Base-by-base conservation (phyloP, 2,329 filamentous ascomycete species). In the Fusarium acutatum region DNA sequence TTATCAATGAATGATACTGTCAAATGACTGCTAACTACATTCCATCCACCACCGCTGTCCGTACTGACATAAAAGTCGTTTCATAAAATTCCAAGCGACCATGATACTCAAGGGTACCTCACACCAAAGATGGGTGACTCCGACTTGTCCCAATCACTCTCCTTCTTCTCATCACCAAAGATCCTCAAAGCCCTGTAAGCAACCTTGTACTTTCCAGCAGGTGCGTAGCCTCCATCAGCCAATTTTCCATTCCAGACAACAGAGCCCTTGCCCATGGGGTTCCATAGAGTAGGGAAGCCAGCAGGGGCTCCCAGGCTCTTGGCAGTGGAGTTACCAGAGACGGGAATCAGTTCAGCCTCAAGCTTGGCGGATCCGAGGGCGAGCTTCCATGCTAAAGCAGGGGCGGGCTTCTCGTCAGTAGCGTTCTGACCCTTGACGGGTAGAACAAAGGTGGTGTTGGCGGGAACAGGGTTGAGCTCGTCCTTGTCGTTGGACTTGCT, bases 141-240 rank as follows among this genome's bases (percentile, higher is more conserved):
- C 17, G 77, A 78, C 6, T 80, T 75, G 38, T 89, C 87, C 79
- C 86, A 90, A 53, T 89, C 85, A 9, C 77, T 80, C 6, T 80
- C 69, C 70, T 84, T 81, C n/a, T 80, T 78, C 37, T 79, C 78
- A 60, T 89, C 82, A 8, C 88, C 88, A 72, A 86, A 88, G 68
- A 89, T 83, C 63, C 83, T 84, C 71, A 89, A 79, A 6, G 87
- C 85, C 60, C 83, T 82, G 38, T 88, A 80, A 3, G 82, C 80
- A 52, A 89, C 80, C 79, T 84, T 86, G 81, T 90, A 90, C 38
- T 76, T 76, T 22, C 88, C 88, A 8, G 83, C 80, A 6, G 86
- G 84, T 2, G 83, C 87, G 60, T 86, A 88, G 3, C 77, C 80
- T 46, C 86, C 87, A 22, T 85, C 83, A 0, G 80, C 80, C 11